These are phyloP conservation scores for Rhizopus stolonifer DNA, from an alignment of 371 early-diverging fungal species.

Conservation along the genomic window DNA sequence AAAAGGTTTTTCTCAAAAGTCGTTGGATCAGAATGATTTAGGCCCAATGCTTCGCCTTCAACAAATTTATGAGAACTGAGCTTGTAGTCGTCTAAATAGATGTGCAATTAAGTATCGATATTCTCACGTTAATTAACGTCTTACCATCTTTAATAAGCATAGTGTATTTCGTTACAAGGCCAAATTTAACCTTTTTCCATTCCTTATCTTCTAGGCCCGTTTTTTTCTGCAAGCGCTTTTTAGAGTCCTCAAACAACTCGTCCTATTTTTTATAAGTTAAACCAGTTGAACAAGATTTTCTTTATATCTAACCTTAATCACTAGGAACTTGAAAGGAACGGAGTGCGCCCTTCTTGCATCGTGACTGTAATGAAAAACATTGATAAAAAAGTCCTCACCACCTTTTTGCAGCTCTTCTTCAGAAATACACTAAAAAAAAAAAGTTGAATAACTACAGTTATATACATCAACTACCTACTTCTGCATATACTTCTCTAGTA, in stretches of 20 bases:
- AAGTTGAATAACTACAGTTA: background rate
- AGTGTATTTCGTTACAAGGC: constrained; percentile 27
- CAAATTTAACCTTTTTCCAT: constrained; percentile 65
- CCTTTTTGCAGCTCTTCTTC: constrained; percentile 47
- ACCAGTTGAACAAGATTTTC: background rate
- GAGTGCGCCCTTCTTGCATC: constrained; percentile 67
- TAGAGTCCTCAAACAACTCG: constrained; percentile 66
- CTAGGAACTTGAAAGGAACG: constrained; percentile 72
- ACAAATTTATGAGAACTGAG: constrained; percentile 14
- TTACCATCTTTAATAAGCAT: constrained; percentile 37
- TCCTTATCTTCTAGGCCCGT: constrained; percentile 77
- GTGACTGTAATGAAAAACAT: constrained; percentile 70
- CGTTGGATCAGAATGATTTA: constrained; percentile 9
- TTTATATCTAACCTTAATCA: constrained; percentile 38
- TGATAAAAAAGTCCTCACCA: constrained; percentile 41
- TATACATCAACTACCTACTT: too few species aligned
- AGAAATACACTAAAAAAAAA: constrained; percentile 51
- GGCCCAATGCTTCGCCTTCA: constrained; percentile 2
- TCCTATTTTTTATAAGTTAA: constrained; percentile 26
- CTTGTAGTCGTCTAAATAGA: constrained; percentile 29
- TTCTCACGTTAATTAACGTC: constrained; percentile 15
- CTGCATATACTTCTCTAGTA: constrained; percentile 8
- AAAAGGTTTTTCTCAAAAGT: constrained; percentile 5
- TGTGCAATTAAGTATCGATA: constrained; percentile 38
- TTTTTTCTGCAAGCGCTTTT: constrained; percentile 59